Conservation (phyloP, 495 filamentous ascomycete species). For the Tricharina praecox region DNA sequence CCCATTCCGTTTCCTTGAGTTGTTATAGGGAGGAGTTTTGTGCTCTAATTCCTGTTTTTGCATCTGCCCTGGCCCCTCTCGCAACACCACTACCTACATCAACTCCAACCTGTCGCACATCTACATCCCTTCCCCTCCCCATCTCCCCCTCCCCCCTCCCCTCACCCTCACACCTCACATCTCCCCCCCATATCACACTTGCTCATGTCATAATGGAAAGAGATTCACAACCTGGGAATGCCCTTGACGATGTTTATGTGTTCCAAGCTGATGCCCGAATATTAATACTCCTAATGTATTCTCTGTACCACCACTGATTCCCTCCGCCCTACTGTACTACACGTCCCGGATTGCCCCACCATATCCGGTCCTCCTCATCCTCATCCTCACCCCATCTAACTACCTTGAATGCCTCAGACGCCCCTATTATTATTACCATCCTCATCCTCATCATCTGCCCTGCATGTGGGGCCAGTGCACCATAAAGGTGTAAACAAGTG, state of each 20-base stretch:
- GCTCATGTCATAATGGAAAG: slow-evolving; percentile 4
- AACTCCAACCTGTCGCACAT: neutral
- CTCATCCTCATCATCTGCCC: neutral
- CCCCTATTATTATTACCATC: neutral
- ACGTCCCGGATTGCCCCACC: neutral
- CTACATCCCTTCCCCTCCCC: neutral
- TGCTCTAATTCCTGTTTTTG: slow-evolving; percentile 4
- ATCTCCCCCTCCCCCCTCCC: neutral
- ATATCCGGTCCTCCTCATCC: no score
- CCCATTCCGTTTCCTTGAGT: neutral
- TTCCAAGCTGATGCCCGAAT: slow-evolving; percentile 4
- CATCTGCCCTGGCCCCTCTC: slow-evolving; percentile 3
- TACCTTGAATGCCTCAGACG: no score
- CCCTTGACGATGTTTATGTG: slow-evolving; percentile 1
- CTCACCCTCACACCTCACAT: no score
- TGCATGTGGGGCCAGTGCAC: neutral
- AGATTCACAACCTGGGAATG: slow-evolving; percentile 4
- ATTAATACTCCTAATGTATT: slow-evolving; percentile 1
- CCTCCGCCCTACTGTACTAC: slow-evolving; percentile 3
- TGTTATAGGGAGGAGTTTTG: slow-evolving; percentile 7
- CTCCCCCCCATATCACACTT: no score
- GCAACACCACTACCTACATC: neutral
- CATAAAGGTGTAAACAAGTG: no score
- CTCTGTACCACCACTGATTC: slow-evolving; percentile 2
- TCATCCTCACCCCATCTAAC: no score